Base-by-base conservation (phyloP, 805 yeast species). In the Starmerella sp. region DNA sequence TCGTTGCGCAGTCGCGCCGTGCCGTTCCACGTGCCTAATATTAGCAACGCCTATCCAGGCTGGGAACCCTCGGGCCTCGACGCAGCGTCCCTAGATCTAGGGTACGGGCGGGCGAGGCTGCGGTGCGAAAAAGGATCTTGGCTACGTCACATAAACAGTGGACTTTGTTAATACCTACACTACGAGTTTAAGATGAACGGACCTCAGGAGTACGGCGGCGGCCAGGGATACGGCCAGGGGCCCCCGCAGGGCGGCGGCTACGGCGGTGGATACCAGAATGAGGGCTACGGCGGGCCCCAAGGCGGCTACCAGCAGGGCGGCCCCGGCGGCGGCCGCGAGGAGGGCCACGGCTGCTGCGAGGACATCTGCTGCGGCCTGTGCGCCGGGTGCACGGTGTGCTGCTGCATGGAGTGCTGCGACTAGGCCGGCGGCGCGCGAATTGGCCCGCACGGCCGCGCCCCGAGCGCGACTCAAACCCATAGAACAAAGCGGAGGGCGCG, bases 361-460 rank as follows among this genome's bases (percentile, higher is more conserved):
- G 65, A 62, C 38, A 64, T 67, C 55, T 67, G 69, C 61, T 66
- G 70, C 45, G 70, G 71, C 13, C 55, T 63, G n/a, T 67, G 70
- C 38, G 70, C 69, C 35, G 69, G 68, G 45, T 54, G 67, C 43
- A 59, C 69, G 35, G 62, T 67, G 51, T 67, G 71, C 55, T 59
- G 65, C 57, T 67, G 70, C 58, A 61, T 67, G 43, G 65, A 61
- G 57, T 60, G 62, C 53, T 62, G 63, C 45, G 48, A 39, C 35
- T 62, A 54, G 51, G 14, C 17, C 22, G 37, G 11, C 34, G 3
- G 11, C 6, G 9, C 7, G 29, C 5, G 30, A 11, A 10, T 10
- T 10, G 35, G 17, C 35, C 9, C 22, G 17, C 8, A 9, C 35
- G 35, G 22, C 22, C 22, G 22, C 22, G 22, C 3, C 22, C 22